A percentile compares a stretch with the other conserved stretches of the same genome.
Evolutionary conservation across 495 filamentous ascomycete species (phyloP).

Genomic region (Talaromyces thailandensis): DNA sequence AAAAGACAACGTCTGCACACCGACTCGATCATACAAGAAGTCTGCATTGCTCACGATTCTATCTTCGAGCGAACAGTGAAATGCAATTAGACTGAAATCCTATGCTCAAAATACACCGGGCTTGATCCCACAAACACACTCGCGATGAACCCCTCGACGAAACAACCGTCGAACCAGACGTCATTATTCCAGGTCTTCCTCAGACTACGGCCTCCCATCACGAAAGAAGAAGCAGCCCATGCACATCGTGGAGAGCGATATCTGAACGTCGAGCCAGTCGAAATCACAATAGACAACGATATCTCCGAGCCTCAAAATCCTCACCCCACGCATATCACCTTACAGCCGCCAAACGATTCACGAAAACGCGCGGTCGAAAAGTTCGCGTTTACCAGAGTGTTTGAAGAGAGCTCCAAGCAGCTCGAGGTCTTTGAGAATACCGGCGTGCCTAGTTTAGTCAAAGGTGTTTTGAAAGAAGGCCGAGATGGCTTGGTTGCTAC

Average conservation of each 20-base stretch:
- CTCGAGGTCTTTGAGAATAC: constrained; percentile 82
- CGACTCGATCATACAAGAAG: not conserved
- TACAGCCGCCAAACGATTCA: constrained; percentile 71
- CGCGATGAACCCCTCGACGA: constrained; percentile 27
- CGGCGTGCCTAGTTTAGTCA: constrained; percentile 63
- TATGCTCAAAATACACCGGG: not conserved
- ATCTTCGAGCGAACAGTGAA: not conserved
- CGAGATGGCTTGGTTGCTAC: constrained; percentile 88
- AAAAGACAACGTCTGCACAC: not conserved
- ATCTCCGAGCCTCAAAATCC: constrained; percentile 24
- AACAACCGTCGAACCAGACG: constrained; percentile 31
- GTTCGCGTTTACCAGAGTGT: constrained; percentile 90
- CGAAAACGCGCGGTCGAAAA: constrained; percentile 82
- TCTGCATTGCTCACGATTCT: not conserved
- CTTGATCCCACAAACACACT: not conserved
- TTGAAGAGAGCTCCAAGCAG: constrained; percentile 76
- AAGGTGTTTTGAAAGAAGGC: constrained; percentile 70
- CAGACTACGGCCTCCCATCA: constrained; percentile 67
- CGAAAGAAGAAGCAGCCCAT: constrained; percentile 20
- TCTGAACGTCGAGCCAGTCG: constrained; percentile 60
- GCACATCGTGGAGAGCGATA: constrained; percentile 53
- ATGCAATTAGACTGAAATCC: not conserved
- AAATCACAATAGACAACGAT: constrained; percentile 10
- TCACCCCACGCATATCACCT: constrained; percentile 70
- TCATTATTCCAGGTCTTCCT: constrained; percentile 89